Base-by-base conservation (phyloP, 164 flowering plant species). In the Malania oleifera region DNA sequence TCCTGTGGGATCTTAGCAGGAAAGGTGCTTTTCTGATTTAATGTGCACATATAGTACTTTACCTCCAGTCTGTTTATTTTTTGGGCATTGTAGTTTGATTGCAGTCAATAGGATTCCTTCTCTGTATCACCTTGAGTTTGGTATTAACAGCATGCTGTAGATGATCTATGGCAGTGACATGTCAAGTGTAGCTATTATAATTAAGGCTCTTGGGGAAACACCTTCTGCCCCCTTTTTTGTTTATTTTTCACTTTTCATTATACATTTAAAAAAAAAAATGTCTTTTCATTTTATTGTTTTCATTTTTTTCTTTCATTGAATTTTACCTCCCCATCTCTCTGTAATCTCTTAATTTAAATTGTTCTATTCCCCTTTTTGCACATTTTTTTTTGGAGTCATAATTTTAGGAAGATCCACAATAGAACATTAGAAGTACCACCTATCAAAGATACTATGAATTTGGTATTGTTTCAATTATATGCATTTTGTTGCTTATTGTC, bases 1-100 rank as follows among this genome's bases (percentile, higher is more conserved):
- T 20, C 89, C 96, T 2, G 96, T 85, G 29, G 87, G 96, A 60
- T 80, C 95, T 24, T 84, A 77, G 66, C 55, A 23, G 22, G n/a
- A 26, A 38, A 22, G 39, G 44, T 20, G 50, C 62, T 57, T 35
- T 26, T 58, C 23, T 17, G 53, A 40, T 61, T 56, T 15, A n/a
- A 66, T 78, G 82, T 75, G 74, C 67, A n/a, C 18, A 73, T 72
- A 70, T 67, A 62, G 57, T 57, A 24, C 52, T 37, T 47, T 35
- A 53, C 55, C 12, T 13, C 15, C 38, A 11, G 22, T 19, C 17
- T 22, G 38, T 49, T 5, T 51, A 43, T 40, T 25, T n/a, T 43
- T 50, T 25, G 8, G 38, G 26, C 43, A 23, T 56, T 55, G 31
- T 64, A 57, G 61, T 52, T 35, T 29, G 52, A 35, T 55, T 47